Evolutionary conservation across 2,329 filamentous ascomycete species (phyloP), one percentile per base, ranked within the genome.

Genomic region (Cytospora schulzeri): DNA sequence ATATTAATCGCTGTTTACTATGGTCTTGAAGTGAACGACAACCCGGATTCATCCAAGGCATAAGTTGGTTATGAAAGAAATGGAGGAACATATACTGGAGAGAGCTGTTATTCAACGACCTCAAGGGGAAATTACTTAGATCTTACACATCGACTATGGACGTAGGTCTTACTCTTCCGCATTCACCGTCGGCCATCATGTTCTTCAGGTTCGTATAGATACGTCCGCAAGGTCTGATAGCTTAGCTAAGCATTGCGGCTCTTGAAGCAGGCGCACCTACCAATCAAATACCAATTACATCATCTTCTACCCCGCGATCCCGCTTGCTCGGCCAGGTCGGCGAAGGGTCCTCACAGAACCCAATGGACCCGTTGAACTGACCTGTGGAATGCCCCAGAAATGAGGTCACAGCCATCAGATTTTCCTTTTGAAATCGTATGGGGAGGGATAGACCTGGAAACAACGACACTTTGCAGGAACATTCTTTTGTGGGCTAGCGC

Each of bases 401-500:
- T 50, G 52, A 62, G 52, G 52, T 62, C 60, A 62, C 55, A 31
- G 52, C 38, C 52, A 29, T 14, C 7, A 19, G 60, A 26, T 45
- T 45, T 54, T 56, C 60, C 54, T 11, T 35, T 19, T 3, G 6
- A 29, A 4, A 11, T 38, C 12, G 38, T n/a, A 51, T 26, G 19
- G 17, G 29, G 17, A 51, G 17, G 60, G 22, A 38, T 38, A 15
- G 11, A 29, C 45, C 52, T 62, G 52, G 60, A 62, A 62, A 38
- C 60, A 56, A 50, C 60, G 22, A 51, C 29, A 24, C 14, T 29
- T 48, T 56, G 60, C 60, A 62, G 11, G 60, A 62, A 62, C 52
- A 45, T 62, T 62, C 60, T 62, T 45, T 38, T 62, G 60, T 62
- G 60, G 60, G 60, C 60, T 52, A 29, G 41, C n/a, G 45, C 45